Base-by-base conservation (phyloP, 176 grass and related monocot species). In the Otatea glauca region DNA sequence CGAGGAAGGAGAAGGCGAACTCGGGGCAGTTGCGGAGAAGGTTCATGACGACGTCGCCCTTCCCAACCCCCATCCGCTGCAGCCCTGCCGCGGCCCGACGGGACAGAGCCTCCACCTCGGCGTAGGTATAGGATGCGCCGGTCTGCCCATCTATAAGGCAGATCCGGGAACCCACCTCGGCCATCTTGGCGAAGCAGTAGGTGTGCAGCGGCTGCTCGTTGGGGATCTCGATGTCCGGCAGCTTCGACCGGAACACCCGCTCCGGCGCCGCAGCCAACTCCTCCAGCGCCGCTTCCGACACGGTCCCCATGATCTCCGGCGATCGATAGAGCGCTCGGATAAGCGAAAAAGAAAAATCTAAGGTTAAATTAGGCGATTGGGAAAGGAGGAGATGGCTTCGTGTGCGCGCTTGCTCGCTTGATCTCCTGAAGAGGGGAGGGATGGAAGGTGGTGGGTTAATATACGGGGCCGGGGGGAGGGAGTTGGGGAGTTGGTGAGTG, bases 21-120 rank as follows among this genome's bases (percentile, higher is more conserved):
- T 96, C 94, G 27, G 94, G 83, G 80, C 76, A 93, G 84, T 96
- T 96, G 49, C 91, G 83, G 72, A 96, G 91, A 25, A 96, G 86
- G 88, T 80, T 93, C 94, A 96, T 93, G 12, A 96, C 80, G 20
- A 96, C 91, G 79, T 93, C 92, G 44, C 94, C 94, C 64, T 75
- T 83, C 0, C 86, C 60, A 3, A 96, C 84, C 6, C 94, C 91
- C 54, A 96, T 41, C 5, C 80, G 85, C 4, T 74, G 77, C 1
- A 96, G 86, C 20, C 76, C 85, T 16, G 84, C 41, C 5, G 94
- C 94, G 0, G 88, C 86, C 8, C 87, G 87, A 0, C 89, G 81
- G 3, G 84, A 61, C 2, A 89, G 56, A 0, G 29, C 10, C 47
- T 86, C 89, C 27, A 89, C 87, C 37, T 93, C 87, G 3, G 91